Base-by-base conservation (phyloP, 768 basidiomycete species). In the Candolleomyces eurysporus region DNA sequence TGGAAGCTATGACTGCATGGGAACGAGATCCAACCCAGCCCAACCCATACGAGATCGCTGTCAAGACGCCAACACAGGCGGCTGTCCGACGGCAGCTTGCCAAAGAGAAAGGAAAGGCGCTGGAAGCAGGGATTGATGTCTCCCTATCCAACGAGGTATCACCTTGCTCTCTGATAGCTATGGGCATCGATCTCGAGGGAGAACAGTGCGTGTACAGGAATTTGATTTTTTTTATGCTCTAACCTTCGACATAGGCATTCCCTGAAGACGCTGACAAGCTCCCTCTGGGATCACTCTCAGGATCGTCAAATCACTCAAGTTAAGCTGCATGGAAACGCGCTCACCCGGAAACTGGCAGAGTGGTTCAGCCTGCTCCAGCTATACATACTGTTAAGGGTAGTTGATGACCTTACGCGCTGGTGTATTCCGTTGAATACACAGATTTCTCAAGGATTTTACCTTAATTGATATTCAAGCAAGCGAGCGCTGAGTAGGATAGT, bases 11-110 rank as follows among this genome's bases (percentile, higher is more conserved):
- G 4, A 48, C 64, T 49, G 51, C 54, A 1, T 73, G 71, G 70
- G 72, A 73, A 48, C 22, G 7, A 5, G 69, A 73, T 53, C 53
- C 31, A 5, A n/a, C 31, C 1, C 46, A 60, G 5, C 50, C 59
- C 11, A 70, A 72, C 60, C 72, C 72, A 3, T 71, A 61, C 55
- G 59, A 50, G 32, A 4, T 32, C 9, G 5, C 5, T 5, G 32
- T 32, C 32, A 32, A 32, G 32, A 32, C 32, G 5, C 32, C 32
- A 32, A 32, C 32, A 5, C 32, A 32, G 32, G 32, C 32, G 5
- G 32, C 32, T 9, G 32, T 32, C 9, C 32, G 32, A 32, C 32
- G 32, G 4, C 32, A 32, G 32, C 9, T 32, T 4, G 32, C 32
- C 5, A 9, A 32, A 32, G 32, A 32, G 9, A 9, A 32, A 32